phyloP scores from a whole-genome alignment of 495 filamentous ascomycete genomes.

The Daldinia grandis region DNA sequence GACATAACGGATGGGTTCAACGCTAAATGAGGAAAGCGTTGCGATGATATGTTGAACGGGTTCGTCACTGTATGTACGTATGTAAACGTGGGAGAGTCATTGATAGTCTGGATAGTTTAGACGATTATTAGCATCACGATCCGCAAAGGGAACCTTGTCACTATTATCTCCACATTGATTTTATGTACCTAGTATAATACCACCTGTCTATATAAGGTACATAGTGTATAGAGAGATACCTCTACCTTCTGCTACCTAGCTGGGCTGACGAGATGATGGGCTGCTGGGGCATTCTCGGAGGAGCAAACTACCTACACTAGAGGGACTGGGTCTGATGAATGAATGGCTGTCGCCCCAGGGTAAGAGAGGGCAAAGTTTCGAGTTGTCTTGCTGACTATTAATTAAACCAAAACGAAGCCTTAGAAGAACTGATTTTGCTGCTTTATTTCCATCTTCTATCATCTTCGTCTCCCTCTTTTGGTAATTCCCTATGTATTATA shows the following conservation, averaged over 20 bases:
- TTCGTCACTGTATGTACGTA: neutral
- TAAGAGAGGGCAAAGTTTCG: conserved; percentile 8
- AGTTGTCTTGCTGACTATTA: conserved; percentile 25
- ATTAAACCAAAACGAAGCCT: conserved; percentile 20
- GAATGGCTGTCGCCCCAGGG: conserved; percentile 5
- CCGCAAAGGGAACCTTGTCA: conserved; percentile 9
- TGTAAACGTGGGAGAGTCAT: neutral
- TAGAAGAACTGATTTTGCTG: neutral
- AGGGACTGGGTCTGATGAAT: conserved; percentile 28
- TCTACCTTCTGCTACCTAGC: conserved; percentile 13
- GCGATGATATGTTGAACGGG: neutral
- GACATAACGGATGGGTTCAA: conserved; percentile 5
- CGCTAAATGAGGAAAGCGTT: conserved; percentile 23
- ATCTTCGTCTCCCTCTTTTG: conserved; percentile 11
- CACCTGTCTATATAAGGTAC: neutral
- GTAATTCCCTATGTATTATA: neutral
- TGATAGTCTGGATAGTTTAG: too few species aligned
- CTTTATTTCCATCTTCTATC: neutral
- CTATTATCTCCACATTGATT: conserved; percentile 18
- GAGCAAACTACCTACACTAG: conserved; percentile 7
- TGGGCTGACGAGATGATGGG: conserved; percentile 12
- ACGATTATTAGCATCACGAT: conserved; percentile 3
- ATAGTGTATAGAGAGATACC: neutral
- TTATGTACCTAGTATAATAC: too few species aligned
- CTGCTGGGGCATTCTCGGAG: conserved; percentile 19